Evolutionary conservation across 2,329 filamentous ascomycete species (phyloP).

Genomic region (Aspergillus fumigatiaffinis): DNA sequence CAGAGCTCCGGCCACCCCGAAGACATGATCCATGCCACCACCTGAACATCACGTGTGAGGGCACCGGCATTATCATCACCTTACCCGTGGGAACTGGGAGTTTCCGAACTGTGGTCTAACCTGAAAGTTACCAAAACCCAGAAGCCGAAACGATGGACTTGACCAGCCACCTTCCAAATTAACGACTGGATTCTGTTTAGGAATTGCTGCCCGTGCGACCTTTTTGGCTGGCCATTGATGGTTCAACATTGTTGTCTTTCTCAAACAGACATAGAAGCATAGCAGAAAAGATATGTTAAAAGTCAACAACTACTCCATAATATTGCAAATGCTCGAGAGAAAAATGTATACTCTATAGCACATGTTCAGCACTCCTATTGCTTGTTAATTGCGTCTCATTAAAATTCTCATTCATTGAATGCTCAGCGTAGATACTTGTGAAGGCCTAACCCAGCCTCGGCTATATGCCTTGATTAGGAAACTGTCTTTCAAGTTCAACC

Average conservation of each 20-base stretch:
- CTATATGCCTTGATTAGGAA: constrained; percentile 18
- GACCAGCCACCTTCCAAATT: background rate
- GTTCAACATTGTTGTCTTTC: background rate
- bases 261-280: background rate
- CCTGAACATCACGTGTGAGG: background rate
- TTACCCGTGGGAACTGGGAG: background rate
- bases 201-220: background rate
- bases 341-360: background rate
- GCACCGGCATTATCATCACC: background rate
- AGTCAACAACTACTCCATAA: background rate
- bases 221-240: background rate
- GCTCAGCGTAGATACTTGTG: constrained; percentile 8
- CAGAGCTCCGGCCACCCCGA: background rate
- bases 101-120: background rate
- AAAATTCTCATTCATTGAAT: background rate
- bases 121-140: background rate
- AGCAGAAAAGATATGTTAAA: background rate
- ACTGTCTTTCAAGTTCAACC: constrained; percentile 1
- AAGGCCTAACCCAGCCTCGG: constrained; percentile 13
- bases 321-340: background rate
- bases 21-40: background rate
- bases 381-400: background rate
- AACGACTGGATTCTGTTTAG: background rate
- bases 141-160: background rate
- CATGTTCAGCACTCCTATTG: background rate